Evolutionary conservation across 2,329 filamentous ascomycete species (phyloP).

Genomic region (Pyrenophora teres): DNA sequence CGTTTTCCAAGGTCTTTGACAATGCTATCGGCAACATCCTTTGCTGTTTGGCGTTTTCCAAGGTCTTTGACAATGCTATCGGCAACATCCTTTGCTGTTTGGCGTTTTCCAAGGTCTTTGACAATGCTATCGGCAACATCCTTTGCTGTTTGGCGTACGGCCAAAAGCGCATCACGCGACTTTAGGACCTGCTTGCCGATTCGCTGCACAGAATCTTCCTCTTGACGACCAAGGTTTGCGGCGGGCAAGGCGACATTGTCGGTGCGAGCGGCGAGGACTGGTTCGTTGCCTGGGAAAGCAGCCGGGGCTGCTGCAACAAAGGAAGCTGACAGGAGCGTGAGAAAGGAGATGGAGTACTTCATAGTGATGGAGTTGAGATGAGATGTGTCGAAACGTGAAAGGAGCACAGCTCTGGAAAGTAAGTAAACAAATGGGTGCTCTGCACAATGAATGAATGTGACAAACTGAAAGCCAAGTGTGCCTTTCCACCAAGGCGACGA

Average conservation of each 20-base stretch:
- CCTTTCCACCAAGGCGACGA: constrained; percentile 13
- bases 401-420: constrained; percentile 46
- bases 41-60: constrained; percentile 6
- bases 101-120: no score
- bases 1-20: no score
- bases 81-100: no score
- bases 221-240: constrained; percentile 29
- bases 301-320: constrained; percentile 40
- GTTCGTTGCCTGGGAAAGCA: constrained; percentile 37
- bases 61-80: no score
- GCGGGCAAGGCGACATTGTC: constrained; percentile 27
- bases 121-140: no score
- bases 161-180: constrained; percentile 34
- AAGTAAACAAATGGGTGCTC: constrained; percentile 37
- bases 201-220: constrained; percentile 23
- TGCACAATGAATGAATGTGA: constrained; percentile 36
- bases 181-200: constrained; percentile 35
- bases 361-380: constrained; percentile 30
- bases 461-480: constrained; percentile 23
- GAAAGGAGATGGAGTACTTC: constrained; percentile 41
- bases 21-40: no score
- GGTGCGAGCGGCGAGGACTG: constrained; percentile 29
- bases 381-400: constrained; percentile 28
- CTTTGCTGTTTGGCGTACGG: constrained; percentile 10
- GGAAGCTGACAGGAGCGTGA: constrained; percentile 43